A percentile compares a stretch with the other conserved stretches of the same genome.
Conservation (phyloP, 768 basidiomycete species). For the Lyophyllum decastes region DNA sequence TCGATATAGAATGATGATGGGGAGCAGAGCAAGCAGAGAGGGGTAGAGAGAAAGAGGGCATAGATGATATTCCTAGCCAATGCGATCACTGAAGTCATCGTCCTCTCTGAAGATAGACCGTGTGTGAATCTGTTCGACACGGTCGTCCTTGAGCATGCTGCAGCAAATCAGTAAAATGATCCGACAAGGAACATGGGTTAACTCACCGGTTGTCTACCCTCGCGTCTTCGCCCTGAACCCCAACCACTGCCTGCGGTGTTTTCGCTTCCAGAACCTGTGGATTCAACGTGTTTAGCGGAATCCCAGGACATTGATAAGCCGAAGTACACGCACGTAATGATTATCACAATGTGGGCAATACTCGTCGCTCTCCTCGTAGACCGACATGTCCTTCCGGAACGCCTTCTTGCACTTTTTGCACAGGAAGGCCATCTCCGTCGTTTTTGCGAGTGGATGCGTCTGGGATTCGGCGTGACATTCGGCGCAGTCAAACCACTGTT, state of each 20-base stretch:
- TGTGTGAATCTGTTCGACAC: constrained; percentile 54
- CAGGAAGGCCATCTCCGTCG: constrained; percentile 63
- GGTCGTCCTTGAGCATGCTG: constrained; percentile 91
- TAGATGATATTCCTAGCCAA: constrained; percentile 11
- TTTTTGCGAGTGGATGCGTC: constrained; percentile 71
- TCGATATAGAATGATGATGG: background rate
- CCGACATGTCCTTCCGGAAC: constrained; percentile 91
- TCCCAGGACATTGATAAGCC: background rate
- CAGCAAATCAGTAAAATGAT: background rate
- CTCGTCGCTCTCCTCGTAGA: constrained; percentile 96
- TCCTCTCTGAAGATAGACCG: constrained; percentile 35
- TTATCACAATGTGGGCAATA: constrained; percentile 99
- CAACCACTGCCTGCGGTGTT: constrained; percentile 81
- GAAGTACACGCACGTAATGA: constrained; percentile 78
- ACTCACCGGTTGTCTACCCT: constrained; percentile 83
- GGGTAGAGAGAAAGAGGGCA: background rate
- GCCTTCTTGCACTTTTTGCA: constrained; percentile 77
- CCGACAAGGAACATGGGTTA: background rate
- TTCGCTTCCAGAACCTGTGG: constrained; percentile 89
- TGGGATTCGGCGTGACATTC: constrained; percentile 91
- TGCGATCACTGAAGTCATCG: constrained; percentile 18
- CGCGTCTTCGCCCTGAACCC: constrained; percentile 90
- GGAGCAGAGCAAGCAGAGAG: constrained; percentile 7
- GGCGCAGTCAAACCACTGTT: constrained; percentile 95
- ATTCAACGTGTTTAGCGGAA: background rate